Percentiles rank a stretch among this genome's conserved stretches.
phyloP scores from a whole-genome alignment of 2,329 filamentous ascomycete genomes.

The Paraphaeosphaeria minitans region DNA sequence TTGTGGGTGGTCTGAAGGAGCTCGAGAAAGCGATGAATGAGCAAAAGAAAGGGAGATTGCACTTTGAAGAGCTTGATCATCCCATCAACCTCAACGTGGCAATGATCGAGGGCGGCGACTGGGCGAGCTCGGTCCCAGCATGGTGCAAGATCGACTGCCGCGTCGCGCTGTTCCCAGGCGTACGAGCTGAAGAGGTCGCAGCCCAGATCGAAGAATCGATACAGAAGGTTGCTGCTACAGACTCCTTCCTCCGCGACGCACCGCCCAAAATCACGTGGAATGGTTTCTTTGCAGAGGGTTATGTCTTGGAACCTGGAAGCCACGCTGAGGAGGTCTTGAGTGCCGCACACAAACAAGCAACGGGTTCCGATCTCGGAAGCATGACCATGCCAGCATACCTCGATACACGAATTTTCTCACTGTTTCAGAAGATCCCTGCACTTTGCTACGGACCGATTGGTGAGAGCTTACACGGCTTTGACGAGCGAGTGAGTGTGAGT shows the following conservation, averaged over 20 bases:
- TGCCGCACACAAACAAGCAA: conserved; percentile 21
- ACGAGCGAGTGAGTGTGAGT: conserved; percentile 25
- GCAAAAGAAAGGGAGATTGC: conserved; percentile 20
- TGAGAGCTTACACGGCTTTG: conserved; percentile 23
- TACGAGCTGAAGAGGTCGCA: conserved; percentile 22
- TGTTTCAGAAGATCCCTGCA: conserved; percentile 29
- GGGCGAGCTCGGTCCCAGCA: conserved; percentile 27
- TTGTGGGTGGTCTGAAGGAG: conserved; percentile 21
- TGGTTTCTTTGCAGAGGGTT: conserved; percentile 29
- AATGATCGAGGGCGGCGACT: conserved; percentile 29
- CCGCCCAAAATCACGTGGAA: conserved; percentile 27
- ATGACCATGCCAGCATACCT: conserved; percentile 25
- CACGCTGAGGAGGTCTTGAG: conserved; percentile 22
- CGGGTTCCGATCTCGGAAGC: conserved; percentile 16
- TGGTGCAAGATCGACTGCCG: conserved; percentile 30
- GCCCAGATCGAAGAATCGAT: conserved; percentile 22
- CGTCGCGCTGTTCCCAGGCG: conserved; percentile 26
- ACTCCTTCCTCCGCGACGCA: conserved; percentile 20
- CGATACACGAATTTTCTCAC: conserved; percentile 22
- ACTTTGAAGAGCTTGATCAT: conserved; percentile 22
- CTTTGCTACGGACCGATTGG: conserved; percentile 26
- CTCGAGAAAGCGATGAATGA: conserved; percentile 25
- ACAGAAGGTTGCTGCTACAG: conserved; percentile 12
- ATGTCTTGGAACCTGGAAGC: conserved; percentile 23
- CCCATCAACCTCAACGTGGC: conserved; percentile 27